A percentile compares a stretch with the other conserved stretches of the same genome.
Conservation (phyloP, 1,139 yeast species). For the Saccharomyces hybrid region DNA sequence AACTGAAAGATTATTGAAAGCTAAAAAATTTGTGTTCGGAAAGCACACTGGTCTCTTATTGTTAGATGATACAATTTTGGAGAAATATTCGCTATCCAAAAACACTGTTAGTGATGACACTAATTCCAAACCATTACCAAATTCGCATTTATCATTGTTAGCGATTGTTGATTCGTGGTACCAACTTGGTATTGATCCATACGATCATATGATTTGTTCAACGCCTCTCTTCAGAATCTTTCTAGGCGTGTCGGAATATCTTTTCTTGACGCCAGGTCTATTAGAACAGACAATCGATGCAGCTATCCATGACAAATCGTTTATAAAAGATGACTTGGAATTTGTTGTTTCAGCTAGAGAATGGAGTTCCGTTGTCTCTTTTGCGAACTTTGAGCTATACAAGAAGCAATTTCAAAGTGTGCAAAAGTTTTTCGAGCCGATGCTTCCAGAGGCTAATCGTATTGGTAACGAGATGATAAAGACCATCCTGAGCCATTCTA, state of each 20-base stretch:
- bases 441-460: constrained; percentile 80
- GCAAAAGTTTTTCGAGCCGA: constrained; percentile 73
- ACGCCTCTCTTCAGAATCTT: constrained; percentile 90
- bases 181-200: constrained; percentile 76
- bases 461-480: constrained; percentile 95
- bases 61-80: constrained; percentile 72
- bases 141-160: constrained; percentile 79
- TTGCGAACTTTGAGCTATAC: constrained; percentile 71
- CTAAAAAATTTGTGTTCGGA: constrained; percentile 71
- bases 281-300: constrained; percentile 73
- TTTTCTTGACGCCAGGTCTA: constrained; percentile 76
- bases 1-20: constrained; percentile 49
- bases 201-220: constrained; percentile 94
- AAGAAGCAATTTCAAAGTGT: constrained; percentile 65
- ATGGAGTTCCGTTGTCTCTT: constrained; percentile 79
- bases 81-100: constrained; percentile 70
- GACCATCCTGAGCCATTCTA: constrained; percentile 49
- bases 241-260: constrained; percentile 86
- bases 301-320: constrained; percentile 57
- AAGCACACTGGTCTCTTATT: constrained; percentile 41
- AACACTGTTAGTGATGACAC: constrained; percentile 38
- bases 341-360: constrained; percentile 73
- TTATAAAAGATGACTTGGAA: constrained; percentile 80
- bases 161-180: constrained; percentile 95
- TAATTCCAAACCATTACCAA: constrained; percentile 57